These are phyloP conservation scores for Sphaerulina vaccinii DNA, from an alignment of 2,329 filamentous ascomycete genomes.

Conservation along the genomic window DNA sequence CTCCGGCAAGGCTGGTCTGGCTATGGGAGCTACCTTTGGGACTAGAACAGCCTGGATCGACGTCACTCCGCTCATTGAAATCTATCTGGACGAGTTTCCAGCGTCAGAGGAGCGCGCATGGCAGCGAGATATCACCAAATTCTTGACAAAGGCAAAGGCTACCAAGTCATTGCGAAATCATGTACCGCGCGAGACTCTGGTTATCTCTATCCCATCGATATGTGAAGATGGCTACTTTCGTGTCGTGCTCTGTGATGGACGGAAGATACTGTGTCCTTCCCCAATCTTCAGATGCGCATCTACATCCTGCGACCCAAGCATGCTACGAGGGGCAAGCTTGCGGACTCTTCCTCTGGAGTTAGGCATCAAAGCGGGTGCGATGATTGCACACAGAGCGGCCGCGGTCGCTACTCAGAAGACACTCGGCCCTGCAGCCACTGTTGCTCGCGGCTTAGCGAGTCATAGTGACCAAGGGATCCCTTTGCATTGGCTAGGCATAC, in stretches of 20 bases:
- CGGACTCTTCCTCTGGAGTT: conserved; percentile 17
- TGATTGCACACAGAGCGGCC: conserved; percentile 10
- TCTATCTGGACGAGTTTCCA: conserved; percentile 51
- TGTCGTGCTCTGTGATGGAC: conserved; percentile 15
- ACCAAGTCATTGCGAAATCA: conserved; percentile 15
- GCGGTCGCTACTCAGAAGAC: conserved; percentile 6
- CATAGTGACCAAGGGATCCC: too few relatives aligned
- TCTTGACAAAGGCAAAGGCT: conserved; percentile 53
- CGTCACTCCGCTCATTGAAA: conserved; percentile 59
- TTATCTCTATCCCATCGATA: conserved; percentile 11
- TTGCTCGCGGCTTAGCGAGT: conserved; percentile 7
- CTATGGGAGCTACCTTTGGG: conserved; percentile 61
- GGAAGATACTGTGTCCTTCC: conserved; percentile 20
- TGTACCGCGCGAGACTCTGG: conserved; percentile 9
- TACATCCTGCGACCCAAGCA: conserved; percentile 13
- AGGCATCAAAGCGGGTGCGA: conserved; percentile 14
- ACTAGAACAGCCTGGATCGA: conserved; percentile 63
- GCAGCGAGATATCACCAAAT: conserved; percentile 66
- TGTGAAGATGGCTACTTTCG: conserved; percentile 20
- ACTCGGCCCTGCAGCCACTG: conserved; percentile 5
- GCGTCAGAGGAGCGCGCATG: conserved; percentile 62
- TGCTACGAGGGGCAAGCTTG: conserved; percentile 19
- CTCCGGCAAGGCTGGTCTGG: conserved; percentile 68
- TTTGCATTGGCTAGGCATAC: conserved; percentile 11
- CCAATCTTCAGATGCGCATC: conserved; percentile 16